Evolutionary conservation across 441 rosid genomes (phyloP).

Genomic region (Adansonia rubrostipa): DNA sequence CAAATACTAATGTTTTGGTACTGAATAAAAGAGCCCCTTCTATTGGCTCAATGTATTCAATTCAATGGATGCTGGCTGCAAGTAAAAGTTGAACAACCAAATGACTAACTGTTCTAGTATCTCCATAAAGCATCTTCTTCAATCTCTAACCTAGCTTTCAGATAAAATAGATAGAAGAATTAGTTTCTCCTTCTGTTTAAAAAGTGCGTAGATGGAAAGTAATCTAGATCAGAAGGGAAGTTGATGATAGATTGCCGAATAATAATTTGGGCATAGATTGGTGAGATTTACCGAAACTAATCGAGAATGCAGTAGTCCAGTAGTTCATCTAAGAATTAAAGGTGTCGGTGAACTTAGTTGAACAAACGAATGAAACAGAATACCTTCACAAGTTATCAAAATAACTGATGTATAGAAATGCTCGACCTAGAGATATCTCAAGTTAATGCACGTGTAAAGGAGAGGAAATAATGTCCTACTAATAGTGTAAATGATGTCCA

Average conservation of each 20-base stretch:
- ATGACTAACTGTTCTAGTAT: not conserved
- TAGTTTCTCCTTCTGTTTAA: constrained; percentile 1
- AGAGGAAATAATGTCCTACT: not conserved
- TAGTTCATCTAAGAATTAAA: constrained; percentile 8
- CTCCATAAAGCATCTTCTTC: constrained; percentile 1
- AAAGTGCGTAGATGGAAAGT: not conserved
- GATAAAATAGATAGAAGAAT: not conserved
- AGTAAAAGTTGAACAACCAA: constrained; percentile 16
- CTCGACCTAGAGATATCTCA: not conserved
- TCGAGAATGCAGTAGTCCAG: not conserved
- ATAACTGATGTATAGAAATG: not conserved
- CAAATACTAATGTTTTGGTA: not conserved
- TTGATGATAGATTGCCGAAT: not conserved
- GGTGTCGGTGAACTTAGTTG: not conserved
- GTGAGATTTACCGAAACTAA: not conserved
- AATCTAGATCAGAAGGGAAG: not conserved
- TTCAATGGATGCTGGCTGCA: not conserved
- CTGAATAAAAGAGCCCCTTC: not conserved
- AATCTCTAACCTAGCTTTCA: not conserved
- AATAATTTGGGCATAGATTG: not conserved
- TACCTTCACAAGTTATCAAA: constrained; percentile 1
- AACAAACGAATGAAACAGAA: not conserved
- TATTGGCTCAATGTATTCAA: not conserved
- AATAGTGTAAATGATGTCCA: too few species aligned
- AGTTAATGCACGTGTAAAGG: not conserved